Conservation (phyloP, 2,329 filamentous ascomycete genomes). For the Dendrostoma leiphaemia region DNA sequence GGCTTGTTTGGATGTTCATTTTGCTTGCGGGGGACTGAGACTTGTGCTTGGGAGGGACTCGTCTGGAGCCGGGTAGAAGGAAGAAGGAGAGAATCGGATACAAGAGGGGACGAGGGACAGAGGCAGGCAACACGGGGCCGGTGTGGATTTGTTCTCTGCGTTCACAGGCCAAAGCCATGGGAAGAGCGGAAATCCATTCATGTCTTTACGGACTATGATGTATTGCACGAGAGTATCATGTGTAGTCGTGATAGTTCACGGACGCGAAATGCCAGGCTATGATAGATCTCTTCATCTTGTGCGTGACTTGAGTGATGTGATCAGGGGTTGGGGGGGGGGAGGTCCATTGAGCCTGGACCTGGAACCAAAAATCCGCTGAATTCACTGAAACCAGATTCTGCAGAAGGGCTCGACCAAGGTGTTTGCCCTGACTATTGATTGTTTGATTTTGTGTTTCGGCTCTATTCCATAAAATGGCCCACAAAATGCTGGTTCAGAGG, state of each 20-base stretch:
- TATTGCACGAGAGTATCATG: slow-evolving; percentile 15
- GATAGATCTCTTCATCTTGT: slow-evolving; percentile 6
- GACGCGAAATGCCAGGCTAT: slow-evolving; percentile 13
- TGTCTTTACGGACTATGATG: slow-evolving; percentile 12
- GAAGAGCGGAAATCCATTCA: slow-evolving; percentile 3
- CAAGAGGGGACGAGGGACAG: background rate
- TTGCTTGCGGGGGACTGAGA: background rate
- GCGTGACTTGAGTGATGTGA: background rate
- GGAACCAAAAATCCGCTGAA: too few relatives aligned
- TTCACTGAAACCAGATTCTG: too few relatives aligned
- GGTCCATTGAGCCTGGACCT: too few relatives aligned
- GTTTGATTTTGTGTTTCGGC: too few relatives aligned
- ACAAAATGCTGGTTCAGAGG: too few relatives aligned
- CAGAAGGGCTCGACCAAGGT: too few relatives aligned
- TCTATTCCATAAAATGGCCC: too few relatives aligned
- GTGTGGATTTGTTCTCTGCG: slow-evolving; percentile 6
- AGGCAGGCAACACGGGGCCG: background rate
- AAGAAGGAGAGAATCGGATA: background rate
- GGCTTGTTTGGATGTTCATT: slow-evolving; percentile 14
- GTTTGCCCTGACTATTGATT: too few relatives aligned
- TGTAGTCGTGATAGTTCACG: slow-evolving; percentile 12
- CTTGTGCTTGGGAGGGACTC: background rate
- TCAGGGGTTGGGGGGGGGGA: too few relatives aligned
- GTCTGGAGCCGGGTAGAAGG: background rate
- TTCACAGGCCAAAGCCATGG: slow-evolving; percentile 1